Conservation (phyloP, 2,329 filamentous ascomycete genomes). For the Calonectria honghensis region DNA sequence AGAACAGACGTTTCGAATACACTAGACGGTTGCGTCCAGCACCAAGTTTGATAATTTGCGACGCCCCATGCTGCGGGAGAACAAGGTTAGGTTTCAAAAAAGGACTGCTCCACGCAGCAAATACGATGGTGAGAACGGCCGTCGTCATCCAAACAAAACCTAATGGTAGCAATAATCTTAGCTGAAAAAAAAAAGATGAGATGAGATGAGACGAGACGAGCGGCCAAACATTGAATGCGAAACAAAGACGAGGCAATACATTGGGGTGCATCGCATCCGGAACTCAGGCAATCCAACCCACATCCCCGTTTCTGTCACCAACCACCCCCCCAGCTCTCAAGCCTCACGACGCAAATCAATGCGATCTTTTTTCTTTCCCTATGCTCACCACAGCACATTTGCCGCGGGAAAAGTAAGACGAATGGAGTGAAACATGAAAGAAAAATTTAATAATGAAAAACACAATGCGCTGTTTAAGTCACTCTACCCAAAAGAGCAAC, state of each 20-base stretch:
- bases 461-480: slow-evolving; percentile 8
- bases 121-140: slow-evolving; percentile 22
- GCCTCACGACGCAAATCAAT: not conserved
- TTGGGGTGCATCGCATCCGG: slow-evolving; percentile 12
- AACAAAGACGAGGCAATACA: slow-evolving; percentile 14
- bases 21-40: slow-evolving; percentile 14
- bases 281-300: not conserved
- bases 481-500: slow-evolving; percentile 7
- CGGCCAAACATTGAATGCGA: slow-evolving; percentile 5
- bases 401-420: slow-evolving; percentile 17
- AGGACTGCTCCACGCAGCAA: slow-evolving; percentile 7
- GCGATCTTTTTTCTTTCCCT: not conserved
- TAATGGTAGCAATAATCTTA: slow-evolving; percentile 1
- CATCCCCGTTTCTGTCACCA: slow-evolving; percentile 1
- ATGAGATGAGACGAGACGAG: slow-evolving; percentile 17
- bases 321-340: not conserved
- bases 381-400: not conserved
- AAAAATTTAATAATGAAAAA: not conserved
- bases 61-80: slow-evolving; percentile 4
- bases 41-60: not conserved
- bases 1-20: slow-evolving; percentile 24
- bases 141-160: slow-evolving; percentile 20
- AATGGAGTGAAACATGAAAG: not conserved
- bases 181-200: not conserved
- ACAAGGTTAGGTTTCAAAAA: slow-evolving; percentile 27